phyloP scores from a whole-genome alignment of 2,329 filamentous ascomycete species.

The Leptosphaerulina australis region DNA sequence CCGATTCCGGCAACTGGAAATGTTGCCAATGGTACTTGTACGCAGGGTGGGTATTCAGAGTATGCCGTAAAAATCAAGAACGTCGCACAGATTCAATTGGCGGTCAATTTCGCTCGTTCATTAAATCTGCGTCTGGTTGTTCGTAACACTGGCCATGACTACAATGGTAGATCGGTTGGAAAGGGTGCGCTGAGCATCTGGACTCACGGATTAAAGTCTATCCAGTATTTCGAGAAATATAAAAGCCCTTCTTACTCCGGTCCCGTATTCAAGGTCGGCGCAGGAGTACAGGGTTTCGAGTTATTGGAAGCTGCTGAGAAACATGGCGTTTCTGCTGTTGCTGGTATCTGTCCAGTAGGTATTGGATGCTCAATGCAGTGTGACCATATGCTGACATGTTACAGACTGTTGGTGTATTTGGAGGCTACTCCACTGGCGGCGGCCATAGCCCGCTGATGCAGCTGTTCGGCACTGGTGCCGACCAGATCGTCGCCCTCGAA shows the following conservation, averaged over 20 bases:
- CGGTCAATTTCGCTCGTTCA: slow-evolving; percentile 41
- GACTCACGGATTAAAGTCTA: slow-evolving; percentile 40
- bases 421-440: slow-evolving; percentile 53
- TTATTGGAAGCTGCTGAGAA: slow-evolving; percentile 38
- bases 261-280: slow-evolving; percentile 39
- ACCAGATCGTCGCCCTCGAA: slow-evolving; percentile 49
- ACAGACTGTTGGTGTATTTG: slow-evolving; percentile 57
- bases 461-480: slow-evolving; percentile 49
- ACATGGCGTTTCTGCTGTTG: slow-evolving; percentile 34
- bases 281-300: slow-evolving; percentile 43
- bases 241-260: slow-evolving; percentile 35
- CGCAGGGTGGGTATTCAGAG: slow-evolving; percentile 37
- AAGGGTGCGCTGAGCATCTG: slow-evolving; percentile 39
- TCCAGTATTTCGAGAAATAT: slow-evolving; percentile 38
- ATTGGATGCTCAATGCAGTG: no score
- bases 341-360: slow-evolving; percentile 46
- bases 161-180: slow-evolving; percentile 37
- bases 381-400: background rate
- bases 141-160: slow-evolving; percentile 43
- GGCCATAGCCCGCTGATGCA: slow-evolving; percentile 61
- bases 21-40: slow-evolving; percentile 33
- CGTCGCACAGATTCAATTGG: slow-evolving; percentile 42
- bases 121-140: slow-evolving; percentile 43
- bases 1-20: slow-evolving; percentile 25
- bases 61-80: slow-evolving; percentile 38